These are phyloP conservation scores for Alternaria arborescens DNA, from an alignment of 2,329 filamentous ascomycete genomes.

Conservation along the genomic window DNA sequence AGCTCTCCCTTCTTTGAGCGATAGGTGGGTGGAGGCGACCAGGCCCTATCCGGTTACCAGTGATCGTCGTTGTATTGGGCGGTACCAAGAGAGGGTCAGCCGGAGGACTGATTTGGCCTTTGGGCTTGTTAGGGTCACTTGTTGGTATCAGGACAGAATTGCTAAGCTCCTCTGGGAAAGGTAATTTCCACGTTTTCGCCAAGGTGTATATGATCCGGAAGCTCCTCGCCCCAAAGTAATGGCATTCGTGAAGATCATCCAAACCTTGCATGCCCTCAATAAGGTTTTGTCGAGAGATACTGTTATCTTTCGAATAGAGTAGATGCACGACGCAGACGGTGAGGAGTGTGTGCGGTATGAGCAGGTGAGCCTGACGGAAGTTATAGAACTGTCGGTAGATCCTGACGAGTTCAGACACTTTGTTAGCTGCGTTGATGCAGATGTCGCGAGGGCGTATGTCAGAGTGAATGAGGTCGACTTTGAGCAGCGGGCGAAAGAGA, in stretches of 20 bases:
- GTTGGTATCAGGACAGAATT: slow-evolving; percentile 37
- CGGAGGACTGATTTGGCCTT: slow-evolving; percentile 30
- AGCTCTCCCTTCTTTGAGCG: slow-evolving; percentile 33
- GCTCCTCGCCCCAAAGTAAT: slow-evolving; percentile 54
- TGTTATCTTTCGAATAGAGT: slow-evolving; percentile 52
- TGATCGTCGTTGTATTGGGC: slow-evolving; percentile 22
- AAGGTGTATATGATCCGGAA: slow-evolving; percentile 55
- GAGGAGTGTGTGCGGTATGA: slow-evolving; percentile 53
- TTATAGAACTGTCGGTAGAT: slow-evolving; percentile 56
- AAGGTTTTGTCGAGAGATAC: slow-evolving; percentile 49
- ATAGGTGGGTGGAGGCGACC: slow-evolving; percentile 8
- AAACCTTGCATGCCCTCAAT: slow-evolving; percentile 55
- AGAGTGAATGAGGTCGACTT: slow-evolving; percentile 65
- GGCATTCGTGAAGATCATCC: slow-evolving; percentile 54
- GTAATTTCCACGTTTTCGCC: slow-evolving; percentile 55
- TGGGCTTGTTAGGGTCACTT: slow-evolving; percentile 16
- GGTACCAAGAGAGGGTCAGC: slow-evolving; percentile 29
- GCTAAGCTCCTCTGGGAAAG: slow-evolving; percentile 51
- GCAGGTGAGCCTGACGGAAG: slow-evolving; percentile 51
- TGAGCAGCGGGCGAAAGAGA: slow-evolving; percentile 78
- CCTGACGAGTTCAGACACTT: slow-evolving; percentile 54
- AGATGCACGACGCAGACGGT: slow-evolving; percentile 57
- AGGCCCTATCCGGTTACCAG: slow-evolving; percentile 19
- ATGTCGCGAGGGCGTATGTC: slow-evolving; percentile 71
- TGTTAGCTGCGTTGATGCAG: slow-evolving; percentile 62